These are phyloP conservation scores for Candida parachauliodes DNA, from an alignment of 805 yeast species.

Conservation along the genomic window DNA sequence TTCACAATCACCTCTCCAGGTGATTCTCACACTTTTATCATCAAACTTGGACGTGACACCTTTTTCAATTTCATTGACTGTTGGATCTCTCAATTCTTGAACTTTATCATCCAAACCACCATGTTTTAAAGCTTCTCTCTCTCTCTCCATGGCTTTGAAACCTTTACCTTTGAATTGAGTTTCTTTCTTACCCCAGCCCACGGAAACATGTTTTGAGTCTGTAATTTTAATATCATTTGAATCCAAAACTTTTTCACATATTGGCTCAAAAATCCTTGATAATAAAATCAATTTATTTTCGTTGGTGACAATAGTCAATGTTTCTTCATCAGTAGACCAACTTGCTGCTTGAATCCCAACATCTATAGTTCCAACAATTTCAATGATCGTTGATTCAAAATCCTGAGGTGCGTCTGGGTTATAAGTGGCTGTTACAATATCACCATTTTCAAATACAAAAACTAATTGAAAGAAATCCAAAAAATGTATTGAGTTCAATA, in stretches of 20 bases:
- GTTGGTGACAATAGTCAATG: conserved; percentile 63
- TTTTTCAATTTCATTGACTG: conserved; percentile 68
- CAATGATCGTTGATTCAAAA: conserved; percentile 55
- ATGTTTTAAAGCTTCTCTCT: conserved; percentile 48
- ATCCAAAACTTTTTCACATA: conserved; percentile 58
- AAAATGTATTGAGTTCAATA: conserved; percentile 63
- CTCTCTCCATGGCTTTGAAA: conserved; percentile 74
- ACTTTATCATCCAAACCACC: conserved; percentile 68
- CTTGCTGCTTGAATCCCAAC: conserved; percentile 65
- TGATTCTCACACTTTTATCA: conserved; percentile 42
- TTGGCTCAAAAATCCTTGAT: conserved; percentile 75
- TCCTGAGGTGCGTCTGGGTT: conserved; percentile 42
- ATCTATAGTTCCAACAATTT: conserved; percentile 83
- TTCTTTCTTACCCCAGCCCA: conserved; percentile 98
- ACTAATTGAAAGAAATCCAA: conserved; percentile 65
- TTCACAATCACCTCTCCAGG: conserved; percentile 97
- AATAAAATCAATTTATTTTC: conserved; percentile 61
- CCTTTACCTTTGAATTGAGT: conserved; percentile 97
- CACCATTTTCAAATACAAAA: conserved; percentile 72
- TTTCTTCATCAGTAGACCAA: conserved; percentile 94
- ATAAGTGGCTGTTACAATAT: conserved; percentile 64
- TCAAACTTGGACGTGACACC: conserved; percentile 65
- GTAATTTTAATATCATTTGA: conserved; percentile 57
- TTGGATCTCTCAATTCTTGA: conserved; percentile 76
- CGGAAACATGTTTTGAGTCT: conserved; percentile 79